These are phyloP conservation scores for Proliferodiscus dingleyae DNA, from an alignment of 2,329 filamentous ascomycete species.

Conservation along the genomic window DNA sequence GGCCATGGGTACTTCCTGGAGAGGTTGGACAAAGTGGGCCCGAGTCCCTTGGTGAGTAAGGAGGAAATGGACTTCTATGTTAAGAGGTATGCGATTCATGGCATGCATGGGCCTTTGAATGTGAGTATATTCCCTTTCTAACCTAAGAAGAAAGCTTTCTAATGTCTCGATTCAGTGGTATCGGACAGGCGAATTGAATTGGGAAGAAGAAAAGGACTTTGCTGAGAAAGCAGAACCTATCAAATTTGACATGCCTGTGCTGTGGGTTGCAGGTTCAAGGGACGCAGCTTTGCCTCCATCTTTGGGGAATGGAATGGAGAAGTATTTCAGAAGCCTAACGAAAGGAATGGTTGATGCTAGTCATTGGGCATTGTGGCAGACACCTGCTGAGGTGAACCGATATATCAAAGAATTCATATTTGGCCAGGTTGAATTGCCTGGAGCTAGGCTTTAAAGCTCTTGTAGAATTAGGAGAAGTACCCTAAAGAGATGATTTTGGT, in stretches of 20 bases:
- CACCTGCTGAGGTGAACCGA: constrained; percentile 63
- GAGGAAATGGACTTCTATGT: constrained; percentile 77
- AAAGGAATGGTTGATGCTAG: constrained; percentile 60
- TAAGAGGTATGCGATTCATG: constrained; percentile 63
- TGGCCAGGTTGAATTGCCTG: constrained; percentile 5
- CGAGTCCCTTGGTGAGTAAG: constrained; percentile 54
- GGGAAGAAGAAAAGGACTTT: constrained; percentile 64
- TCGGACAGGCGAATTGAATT: constrained; percentile 67
- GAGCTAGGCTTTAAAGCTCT: constrained; percentile 9
- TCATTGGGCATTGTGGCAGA: constrained; percentile 83
- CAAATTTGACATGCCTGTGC: constrained; percentile 55
- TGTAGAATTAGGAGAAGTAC: background rate
- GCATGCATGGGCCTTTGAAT: constrained; percentile 74
- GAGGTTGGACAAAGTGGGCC: constrained; percentile 51
- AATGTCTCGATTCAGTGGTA: constrained; percentile 62
- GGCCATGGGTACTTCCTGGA: constrained; percentile 60
- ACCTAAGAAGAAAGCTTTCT: background rate
- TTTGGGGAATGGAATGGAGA: constrained; percentile 69
- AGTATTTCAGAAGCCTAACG: constrained; percentile 56
- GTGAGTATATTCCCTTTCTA: constrained; percentile 2
- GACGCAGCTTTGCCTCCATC: constrained; percentile 69
- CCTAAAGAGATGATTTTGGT: background rate
- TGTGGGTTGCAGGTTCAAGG: constrained; percentile 68
- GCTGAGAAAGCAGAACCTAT: constrained; percentile 53
- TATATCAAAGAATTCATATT: constrained; percentile 39